Evolutionary conservation across 306 rosid genomes (phyloP), one percentile per base, ranked within the genome.

Genomic region (Crotalaria pallida): DNA sequence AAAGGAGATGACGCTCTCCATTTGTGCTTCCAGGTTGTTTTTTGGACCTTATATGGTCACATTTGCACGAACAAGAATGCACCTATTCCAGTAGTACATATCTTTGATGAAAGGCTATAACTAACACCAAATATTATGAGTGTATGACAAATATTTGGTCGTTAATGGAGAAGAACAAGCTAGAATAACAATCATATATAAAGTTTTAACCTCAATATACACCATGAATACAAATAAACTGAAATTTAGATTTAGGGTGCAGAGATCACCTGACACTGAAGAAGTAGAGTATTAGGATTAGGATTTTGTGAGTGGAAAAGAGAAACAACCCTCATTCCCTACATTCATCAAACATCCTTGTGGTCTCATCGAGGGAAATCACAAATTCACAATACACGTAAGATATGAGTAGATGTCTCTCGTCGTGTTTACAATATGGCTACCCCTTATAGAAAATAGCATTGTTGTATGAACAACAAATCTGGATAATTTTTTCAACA

Each of bases 1-100:
- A 79, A 72, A 76, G 98, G 96, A 0, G 96, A 90, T 10, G 93
- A 90, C 79, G 96, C 93, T 60, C 96, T 92, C 21, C 96, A 81
- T 69, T 76, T 88, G 38, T 86, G 96, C 84, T 92, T 88, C 76
- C 96, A 92, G 96, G 96, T 88, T 23, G 41, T 4, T 21, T 65
- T 43, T 53, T 55, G 15, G 31, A 6, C 11, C 7, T 48, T 7
- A 3, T 43, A 52, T 15, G 3, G 5, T 31, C 61, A 31, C 3
- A n/a, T 51, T 1, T 36, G 33, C 10, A 29, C 27, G 15, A 43
- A 13, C 48, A 43, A 13, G 15, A 13, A 44, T 13, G 17, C 44
- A 10, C 36, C 11, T 1, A 33, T 24, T n/a, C 10, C 50, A 40
- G 40, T 27, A 57, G 22, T 1, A 12, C 16, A 7, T 31, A n/a